Conservation (phyloP, 2,329 filamentous ascomycete genomes). For the Magnaporthiopsis incrustans region DNA sequence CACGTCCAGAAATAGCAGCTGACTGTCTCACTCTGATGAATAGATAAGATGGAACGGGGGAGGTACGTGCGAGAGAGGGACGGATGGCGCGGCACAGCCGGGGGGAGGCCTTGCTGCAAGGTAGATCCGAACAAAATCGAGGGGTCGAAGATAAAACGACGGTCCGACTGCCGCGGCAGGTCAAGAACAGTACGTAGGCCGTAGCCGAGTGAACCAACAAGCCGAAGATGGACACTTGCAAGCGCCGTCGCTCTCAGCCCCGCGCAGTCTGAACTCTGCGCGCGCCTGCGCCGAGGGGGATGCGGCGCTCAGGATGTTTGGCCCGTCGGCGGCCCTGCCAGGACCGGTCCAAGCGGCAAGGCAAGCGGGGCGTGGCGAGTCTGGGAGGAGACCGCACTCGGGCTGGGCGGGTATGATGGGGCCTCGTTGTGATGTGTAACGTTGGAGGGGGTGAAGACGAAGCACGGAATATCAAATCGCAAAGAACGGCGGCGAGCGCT, state of each 20-base stretch:
- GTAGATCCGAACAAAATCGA: not conserved
- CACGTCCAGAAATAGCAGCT: constrained; percentile 3
- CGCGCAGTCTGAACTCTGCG: not conserved
- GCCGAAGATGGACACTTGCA: not conserved
- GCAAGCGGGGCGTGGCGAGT: too few relatives aligned
- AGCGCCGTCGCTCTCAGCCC: not conserved
- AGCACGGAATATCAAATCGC: not conserved
- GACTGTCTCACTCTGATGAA: not conserved
- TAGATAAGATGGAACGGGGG: not conserved
- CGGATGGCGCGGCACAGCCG: not conserved
- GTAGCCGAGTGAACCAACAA: not conserved
- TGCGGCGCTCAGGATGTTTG: not conserved
- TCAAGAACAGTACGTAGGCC: not conserved
- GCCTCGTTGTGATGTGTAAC: not conserved
- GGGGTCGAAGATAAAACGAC: not conserved
- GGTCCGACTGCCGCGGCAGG: not conserved
- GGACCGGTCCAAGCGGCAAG: too few relatives aligned
- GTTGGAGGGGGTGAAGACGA: not conserved
- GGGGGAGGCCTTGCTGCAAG: not conserved
- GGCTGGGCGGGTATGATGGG: not conserved
- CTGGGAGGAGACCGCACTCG: too few relatives aligned
- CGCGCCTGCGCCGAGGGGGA: not conserved
- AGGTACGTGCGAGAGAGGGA: not conserved
- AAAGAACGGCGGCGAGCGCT: not conserved
- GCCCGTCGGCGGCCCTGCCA: too few relatives aligned